A percentile compares a stretch with the other conserved stretches of the same genome.
These are phyloP conservation scores for Fusarium tupiense DNA, from an alignment of 2,329 filamentous ascomycete genomes.

Conservation along the genomic window DNA sequence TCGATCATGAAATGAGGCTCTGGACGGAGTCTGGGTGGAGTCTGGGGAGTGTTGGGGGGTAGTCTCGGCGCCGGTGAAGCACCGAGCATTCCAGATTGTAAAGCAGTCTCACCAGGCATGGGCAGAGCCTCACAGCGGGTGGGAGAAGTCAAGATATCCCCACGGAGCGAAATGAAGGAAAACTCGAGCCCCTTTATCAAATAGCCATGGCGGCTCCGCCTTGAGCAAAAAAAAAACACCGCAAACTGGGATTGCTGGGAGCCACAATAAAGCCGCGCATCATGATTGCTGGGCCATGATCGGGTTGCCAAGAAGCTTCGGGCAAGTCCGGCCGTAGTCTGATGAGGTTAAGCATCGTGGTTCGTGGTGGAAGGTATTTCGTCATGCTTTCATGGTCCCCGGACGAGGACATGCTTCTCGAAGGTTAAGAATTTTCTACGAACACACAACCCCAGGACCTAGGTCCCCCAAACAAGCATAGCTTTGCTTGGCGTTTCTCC, in stretches of 20 bases:
- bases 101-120: conserved; percentile 16
- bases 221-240: conserved; percentile 34
- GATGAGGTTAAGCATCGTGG: conserved; percentile 34
- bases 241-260: conserved; percentile 32
- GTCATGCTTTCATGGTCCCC: conserved; percentile 33
- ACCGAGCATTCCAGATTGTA: conserved; percentile 41
- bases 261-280: conserved; percentile 37
- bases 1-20: conserved; percentile 34
- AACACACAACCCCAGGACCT: conserved; percentile 18
- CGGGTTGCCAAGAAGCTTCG: conserved; percentile 39
- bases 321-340: conserved; percentile 43
- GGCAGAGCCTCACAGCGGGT: conserved; percentile 31
- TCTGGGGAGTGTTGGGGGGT: conserved; percentile 31
- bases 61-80: conserved; percentile 46
- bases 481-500: conserved; percentile 25
- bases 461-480: conserved; percentile 22
- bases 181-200: conserved; percentile 39
- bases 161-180: conserved; percentile 35
- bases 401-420: conserved; percentile 44
- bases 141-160: conserved; percentile 2
- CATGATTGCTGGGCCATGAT: conserved; percentile 41
- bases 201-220: conserved; percentile 31
- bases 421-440: conserved; percentile 42
- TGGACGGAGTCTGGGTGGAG: conserved; percentile 26
- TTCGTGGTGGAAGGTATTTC: conserved; percentile 32